These are phyloP conservation scores for Apiospora hydei DNA, from an alignment of 2,329 filamentous ascomycete genomes.

Conservation along the genomic window DNA sequence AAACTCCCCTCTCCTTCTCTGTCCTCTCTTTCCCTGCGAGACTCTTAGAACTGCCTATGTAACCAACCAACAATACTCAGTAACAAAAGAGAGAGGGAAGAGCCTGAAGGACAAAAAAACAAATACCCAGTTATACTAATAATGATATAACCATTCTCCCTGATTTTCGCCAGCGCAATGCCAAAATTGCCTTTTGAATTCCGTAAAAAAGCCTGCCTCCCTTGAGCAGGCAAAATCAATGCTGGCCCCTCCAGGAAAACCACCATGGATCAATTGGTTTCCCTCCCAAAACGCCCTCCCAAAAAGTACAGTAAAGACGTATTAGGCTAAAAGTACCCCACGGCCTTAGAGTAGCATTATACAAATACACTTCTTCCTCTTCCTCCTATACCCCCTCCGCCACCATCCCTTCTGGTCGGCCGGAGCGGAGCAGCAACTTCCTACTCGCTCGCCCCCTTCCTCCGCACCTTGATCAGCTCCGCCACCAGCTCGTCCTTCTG, in stretches of 20 bases:
- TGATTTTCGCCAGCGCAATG: slow-evolving; percentile 19
- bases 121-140: not conserved
- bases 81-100: not conserved
- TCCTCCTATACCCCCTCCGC: not conserved
- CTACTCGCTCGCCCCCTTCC: slow-evolving; percentile 36
- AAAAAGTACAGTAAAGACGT: slow-evolving; percentile 14
- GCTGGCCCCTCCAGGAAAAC: not conserved
- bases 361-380: slow-evolving; percentile 2
- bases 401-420: not conserved
- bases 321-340: slow-evolving; percentile 9
- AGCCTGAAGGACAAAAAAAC: not conserved
- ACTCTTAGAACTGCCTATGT: no score
- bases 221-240: not conserved
- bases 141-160: slow-evolving; percentile 9
- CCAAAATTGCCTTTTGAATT: slow-evolving; percentile 21
- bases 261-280: not conserved
- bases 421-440: not conserved
- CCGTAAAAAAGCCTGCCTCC: slow-evolving; percentile 1
- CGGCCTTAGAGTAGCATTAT: not conserved
- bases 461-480: slow-evolving; percentile 39
- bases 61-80: not conserved
- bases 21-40: no score
- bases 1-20: not conserved
- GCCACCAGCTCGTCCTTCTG: slow-evolving; percentile 43
- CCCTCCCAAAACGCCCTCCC: slow-evolving; percentile 7